Conservation (phyloP, 176 grass and related monocot genomes). For the Oryza australiensis region DNA sequence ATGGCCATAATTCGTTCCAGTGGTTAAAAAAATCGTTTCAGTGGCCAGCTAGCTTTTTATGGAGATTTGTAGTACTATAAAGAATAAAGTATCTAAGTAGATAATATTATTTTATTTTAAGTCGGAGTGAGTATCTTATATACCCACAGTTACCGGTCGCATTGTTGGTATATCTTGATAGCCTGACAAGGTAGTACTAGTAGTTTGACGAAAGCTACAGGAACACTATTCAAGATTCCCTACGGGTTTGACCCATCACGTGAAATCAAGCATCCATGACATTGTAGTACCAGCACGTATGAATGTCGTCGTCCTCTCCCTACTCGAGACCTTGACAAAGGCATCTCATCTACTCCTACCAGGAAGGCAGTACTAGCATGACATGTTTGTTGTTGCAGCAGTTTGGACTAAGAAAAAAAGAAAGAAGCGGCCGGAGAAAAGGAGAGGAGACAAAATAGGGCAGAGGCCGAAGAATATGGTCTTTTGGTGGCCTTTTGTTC, state of each 20-base stretch:
- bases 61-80: no score
- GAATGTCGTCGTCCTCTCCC: neutral
- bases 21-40: no score
- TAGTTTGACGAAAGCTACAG: neutral
- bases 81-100: no score
- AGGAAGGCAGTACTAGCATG: neutral
- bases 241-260: neutral
- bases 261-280: neutral
- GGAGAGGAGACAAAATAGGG: constrained; percentile 11
- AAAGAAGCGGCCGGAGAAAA: neutral
- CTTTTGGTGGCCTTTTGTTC: neutral
- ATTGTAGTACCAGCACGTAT: neutral
- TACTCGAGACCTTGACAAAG: neutral
- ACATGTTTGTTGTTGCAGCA: neutral
- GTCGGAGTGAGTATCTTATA: no score
- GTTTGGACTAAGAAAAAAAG: neutral
- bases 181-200: neutral
- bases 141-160: no score
- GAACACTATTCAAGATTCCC: neutral
- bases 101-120: no score
- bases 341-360: neutral
- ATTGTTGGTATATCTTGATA: no score
- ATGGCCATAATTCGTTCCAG: no score
- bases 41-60: no score
- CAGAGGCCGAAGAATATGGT: constrained; percentile 16